Evolutionary conservation across 345 rosid genomes (phyloP).

Genomic region (Gynandropsis gynandra): DNA sequence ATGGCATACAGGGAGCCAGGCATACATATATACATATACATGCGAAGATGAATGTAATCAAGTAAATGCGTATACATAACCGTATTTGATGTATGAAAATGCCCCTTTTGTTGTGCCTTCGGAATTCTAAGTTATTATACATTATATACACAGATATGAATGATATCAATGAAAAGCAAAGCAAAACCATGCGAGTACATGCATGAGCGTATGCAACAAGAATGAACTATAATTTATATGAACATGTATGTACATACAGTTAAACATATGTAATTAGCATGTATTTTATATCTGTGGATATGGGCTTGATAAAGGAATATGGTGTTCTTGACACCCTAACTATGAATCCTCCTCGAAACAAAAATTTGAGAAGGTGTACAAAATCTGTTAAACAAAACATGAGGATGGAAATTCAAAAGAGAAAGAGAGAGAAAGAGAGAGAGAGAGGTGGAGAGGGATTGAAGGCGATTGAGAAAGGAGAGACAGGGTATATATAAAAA

Average conservation of each 20-base stretch:
- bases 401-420: conserved; percentile 12
- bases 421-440: conserved; percentile 18
- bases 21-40: conserved; percentile 31
- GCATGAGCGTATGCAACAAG: no score
- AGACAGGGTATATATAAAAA: conserved; percentile 29
- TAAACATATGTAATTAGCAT: conserved; percentile 18
- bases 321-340: conserved; percentile 22
- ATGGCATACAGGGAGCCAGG: conserved; percentile 99
- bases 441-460: conserved; percentile 11
- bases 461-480: conserved; percentile 22
- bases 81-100: background rate
- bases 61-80: background rate
- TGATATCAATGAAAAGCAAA: background rate
- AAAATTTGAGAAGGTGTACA: conserved; percentile 23
- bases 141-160: background rate
- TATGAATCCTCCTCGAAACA: background rate
- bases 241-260: background rate
- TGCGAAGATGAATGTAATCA: background rate
- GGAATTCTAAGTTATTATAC: background rate
- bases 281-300: conserved; percentile 18
- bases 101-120: background rate
- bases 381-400: conserved; percentile 13
- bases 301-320: conserved; percentile 7
- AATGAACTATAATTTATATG: no score
- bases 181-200: background rate